These are phyloP conservation scores for Mollisia scopiformis DNA, from an alignment of 2,329 filamentous ascomycete species.

Conservation along the genomic window DNA sequence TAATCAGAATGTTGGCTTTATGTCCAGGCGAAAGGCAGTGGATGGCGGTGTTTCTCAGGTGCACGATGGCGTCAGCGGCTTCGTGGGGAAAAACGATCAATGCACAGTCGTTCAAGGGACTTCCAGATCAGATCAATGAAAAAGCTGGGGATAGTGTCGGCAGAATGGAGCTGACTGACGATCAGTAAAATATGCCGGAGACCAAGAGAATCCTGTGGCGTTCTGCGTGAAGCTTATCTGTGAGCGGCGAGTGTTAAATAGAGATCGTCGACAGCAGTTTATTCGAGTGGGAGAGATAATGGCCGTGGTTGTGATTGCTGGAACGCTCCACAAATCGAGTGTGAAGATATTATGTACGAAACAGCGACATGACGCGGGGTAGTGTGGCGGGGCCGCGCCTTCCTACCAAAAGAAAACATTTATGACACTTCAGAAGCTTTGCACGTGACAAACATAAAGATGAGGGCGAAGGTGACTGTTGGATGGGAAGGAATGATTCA, in stretches of 20 bases:
- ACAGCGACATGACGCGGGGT: no score
- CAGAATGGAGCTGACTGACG: background rate
- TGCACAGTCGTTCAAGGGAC: conserved; percentile 5
- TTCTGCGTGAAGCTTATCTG: background rate
- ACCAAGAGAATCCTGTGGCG: background rate
- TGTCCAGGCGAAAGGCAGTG: background rate
- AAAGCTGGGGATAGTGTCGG: background rate
- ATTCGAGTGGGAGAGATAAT: background rate
- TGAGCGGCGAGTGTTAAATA: no score
- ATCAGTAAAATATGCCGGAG: background rate
- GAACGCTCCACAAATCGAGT: no score
- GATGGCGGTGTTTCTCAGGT: background rate
- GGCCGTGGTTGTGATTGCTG: no score
- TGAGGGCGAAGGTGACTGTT: no score
- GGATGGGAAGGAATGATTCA: no score
- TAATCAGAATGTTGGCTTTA: background rate
- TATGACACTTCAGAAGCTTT: no score
- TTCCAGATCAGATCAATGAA: background rate
- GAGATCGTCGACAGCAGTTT: background rate
- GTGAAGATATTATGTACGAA: no score
- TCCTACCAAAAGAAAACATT: no score
- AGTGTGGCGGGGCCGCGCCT: no score
- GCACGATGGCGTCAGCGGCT: conserved; percentile 12
- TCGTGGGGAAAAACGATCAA: conserved; percentile 1
- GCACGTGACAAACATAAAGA: no score